Percentiles rank a stretch among this genome's conserved stretches.
Conservation (phyloP, 805 yeast species). For the Ogataea populi-albae region DNA sequence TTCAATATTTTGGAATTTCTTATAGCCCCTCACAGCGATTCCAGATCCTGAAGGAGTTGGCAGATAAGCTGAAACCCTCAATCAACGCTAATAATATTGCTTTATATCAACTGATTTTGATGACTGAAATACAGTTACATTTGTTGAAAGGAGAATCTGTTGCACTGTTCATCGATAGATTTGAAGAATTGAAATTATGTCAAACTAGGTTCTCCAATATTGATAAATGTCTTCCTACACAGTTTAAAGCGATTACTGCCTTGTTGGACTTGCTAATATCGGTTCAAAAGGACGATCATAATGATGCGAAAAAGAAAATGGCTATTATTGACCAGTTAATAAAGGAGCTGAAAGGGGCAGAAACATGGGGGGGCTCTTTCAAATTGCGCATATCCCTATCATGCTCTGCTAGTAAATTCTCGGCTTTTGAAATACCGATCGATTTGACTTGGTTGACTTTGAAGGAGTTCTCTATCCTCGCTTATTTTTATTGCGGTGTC, state of each 20-base stretch:
- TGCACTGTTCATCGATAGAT: constrained; percentile 15
- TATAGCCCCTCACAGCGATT: constrained; percentile 29
- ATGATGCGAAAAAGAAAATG: constrained; percentile 26
- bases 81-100: constrained; percentile 11
- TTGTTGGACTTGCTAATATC: constrained; percentile 28
- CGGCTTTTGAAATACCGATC: constrained; percentile 19
- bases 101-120: constrained; percentile 24
- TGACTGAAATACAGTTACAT: constrained; percentile 32
- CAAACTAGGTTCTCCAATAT: constrained; percentile 3
- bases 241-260: constrained; percentile 33
- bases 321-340: constrained; percentile 29
- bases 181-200: constrained; percentile 18
- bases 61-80: constrained; percentile 7
- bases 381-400: constrained; percentile 9
- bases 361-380: constrained; percentile 8
- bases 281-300: constrained; percentile 30
- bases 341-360: constrained; percentile 27
- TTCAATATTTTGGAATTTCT: constrained; percentile 30
- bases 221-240: constrained; percentile 25
- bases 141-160: constrained; percentile 32
- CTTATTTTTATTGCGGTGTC: constrained; percentile 43
- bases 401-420: neutral
- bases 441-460: constrained; percentile 41
- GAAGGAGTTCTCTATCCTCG: constrained; percentile 40
- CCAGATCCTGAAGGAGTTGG: constrained; percentile 13